Evolutionary conservation across 192 early-diverging fungal genomes (phyloP), one percentile per base, ranked within the genome.

Genomic region (Coemansia sp.): DNA sequence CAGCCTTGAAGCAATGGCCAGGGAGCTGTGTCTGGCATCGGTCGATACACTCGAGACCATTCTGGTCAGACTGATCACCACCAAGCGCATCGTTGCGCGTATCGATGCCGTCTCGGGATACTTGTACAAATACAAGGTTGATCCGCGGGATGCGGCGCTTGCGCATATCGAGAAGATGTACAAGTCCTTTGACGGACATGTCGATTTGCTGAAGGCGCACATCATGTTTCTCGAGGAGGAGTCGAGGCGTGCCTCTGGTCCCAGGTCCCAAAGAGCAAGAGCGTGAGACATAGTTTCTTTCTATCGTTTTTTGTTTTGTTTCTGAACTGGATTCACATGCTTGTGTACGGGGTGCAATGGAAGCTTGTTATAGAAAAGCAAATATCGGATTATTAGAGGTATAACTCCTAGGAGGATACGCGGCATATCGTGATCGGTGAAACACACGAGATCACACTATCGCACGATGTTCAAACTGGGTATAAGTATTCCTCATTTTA

Each of bases 171-270:
- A 73, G 45, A 38, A 57, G 33, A 66, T 79, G 60, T 72, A 72
- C 52, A 40, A 17, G 50, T 36, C 60, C 22, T 68, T 73, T 41
- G 50, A 45, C 15, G 27, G 52, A 20, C 76, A 73, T 60, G 44
- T 55, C 11, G 67, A 79, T n/a, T 50, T 73, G 25, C 59, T 79
- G 64, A 57, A 62, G 14, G 63, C 70, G 0, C 76, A 67, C 36
- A 67, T 79, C 33, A 55, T 66, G 44, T 79, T 63, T 37, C 59
- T 79, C 14, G 76, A 79, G 50, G 70, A 69, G 20, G 76, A 79
- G 52, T 59, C 63, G 11, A 52, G 14, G 4, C 34, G 29, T 14
- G 1, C 50, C 4, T 31, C 34, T 11, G 40, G 36, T 6, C 45
- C 52, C 28, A 42, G 8, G 57, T 14, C 27, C 19, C n/a, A 34